Base-by-base conservation (phyloP, 2,329 filamentous ascomycete species). In the Aciculosporium take region DNA sequence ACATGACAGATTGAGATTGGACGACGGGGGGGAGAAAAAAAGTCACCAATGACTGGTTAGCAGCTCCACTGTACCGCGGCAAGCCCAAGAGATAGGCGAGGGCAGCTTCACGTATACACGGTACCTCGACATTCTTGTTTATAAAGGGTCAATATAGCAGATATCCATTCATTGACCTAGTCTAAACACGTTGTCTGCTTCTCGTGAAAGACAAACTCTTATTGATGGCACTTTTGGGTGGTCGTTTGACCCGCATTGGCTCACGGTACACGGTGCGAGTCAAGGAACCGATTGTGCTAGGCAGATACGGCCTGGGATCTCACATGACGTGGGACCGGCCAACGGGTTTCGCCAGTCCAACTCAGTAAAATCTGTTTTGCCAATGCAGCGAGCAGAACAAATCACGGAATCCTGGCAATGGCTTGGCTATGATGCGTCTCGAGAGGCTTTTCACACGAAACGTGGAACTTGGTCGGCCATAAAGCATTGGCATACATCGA, bases 41-140 rank as follows among this genome's bases (percentile, higher is more conserved):
- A 41, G 49, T 51, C 46, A 41, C 41, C 37, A 30, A 34, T 28
- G 39, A 39, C 39, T 40, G 39, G 45, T 44, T 52, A 50, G 45
- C 48, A 44, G 44, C 39, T 27, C 34, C 40, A 42, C 35, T 23
- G 30, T 41, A 23, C 20, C 20, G 9, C 2, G 2, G 6, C 8
- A 7, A 23, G 13, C 15, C 30, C 25, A 7, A 29, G 9, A 17
- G 43, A 39, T 51, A 45, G 38, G 24, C 7, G 9, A 34, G 15
- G 12, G 7, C 13, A 18, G 13, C 30, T 25, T 34, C 23, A 28
- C 28, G 24, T 25, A n/a, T n/a, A 25, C 21, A 17, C 12, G 10
- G 7, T 2, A 18, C 9, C 15, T 17, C 5, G 20, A 7, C 27
- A 20, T 2, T 13, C 13, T 18, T 27, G 12, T n/a, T 7, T 7